Evolutionary conservation across 2,329 filamentous ascomycete genomes (phyloP).

Genomic region (Orbilia quercus): DNA sequence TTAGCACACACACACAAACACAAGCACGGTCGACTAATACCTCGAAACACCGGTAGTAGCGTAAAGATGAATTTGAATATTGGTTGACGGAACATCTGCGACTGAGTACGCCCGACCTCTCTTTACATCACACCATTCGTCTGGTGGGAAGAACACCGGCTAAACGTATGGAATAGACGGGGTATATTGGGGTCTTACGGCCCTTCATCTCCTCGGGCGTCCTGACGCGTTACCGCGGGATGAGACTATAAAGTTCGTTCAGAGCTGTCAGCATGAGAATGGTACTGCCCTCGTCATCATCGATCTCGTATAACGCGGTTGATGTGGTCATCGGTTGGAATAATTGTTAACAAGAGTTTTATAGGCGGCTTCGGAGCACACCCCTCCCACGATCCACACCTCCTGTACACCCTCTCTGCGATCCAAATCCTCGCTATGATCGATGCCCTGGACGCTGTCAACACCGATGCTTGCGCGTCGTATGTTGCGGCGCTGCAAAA

Average conservation of each 20-base stretch:
- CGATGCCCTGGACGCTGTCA: constrained; percentile 85
- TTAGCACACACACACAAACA: constrained; percentile 66
- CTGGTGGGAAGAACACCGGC: background rate
- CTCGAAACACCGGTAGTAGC: constrained; percentile 37
- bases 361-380: constrained; percentile 83
- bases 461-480: constrained; percentile 64
- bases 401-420: constrained; percentile 94
- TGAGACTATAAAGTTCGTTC: constrained; percentile 88
- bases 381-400: constrained; percentile 92
- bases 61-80: constrained; percentile 94
- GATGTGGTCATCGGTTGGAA: no score
- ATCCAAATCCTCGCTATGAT: constrained; percentile 91
- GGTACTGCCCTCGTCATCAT: constrained; percentile 67
- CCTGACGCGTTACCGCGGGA: constrained; percentile 83
- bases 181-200: constrained; percentile 93
- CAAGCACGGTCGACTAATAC: constrained; percentile 22
- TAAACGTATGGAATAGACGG: constrained; percentile 68
- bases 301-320: no score
- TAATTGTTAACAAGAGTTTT: no score
- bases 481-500: constrained; percentile 44
- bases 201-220: constrained; percentile 83
- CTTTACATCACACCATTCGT: background rate
- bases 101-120: constrained; percentile 67
- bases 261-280: constrained; percentile 88
- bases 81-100: constrained; percentile 97